These are phyloP conservation scores for Amylostereum chailletii DNA, from an alignment of 1,284 basidiomycete genomes.

Conservation along the genomic window DNA sequence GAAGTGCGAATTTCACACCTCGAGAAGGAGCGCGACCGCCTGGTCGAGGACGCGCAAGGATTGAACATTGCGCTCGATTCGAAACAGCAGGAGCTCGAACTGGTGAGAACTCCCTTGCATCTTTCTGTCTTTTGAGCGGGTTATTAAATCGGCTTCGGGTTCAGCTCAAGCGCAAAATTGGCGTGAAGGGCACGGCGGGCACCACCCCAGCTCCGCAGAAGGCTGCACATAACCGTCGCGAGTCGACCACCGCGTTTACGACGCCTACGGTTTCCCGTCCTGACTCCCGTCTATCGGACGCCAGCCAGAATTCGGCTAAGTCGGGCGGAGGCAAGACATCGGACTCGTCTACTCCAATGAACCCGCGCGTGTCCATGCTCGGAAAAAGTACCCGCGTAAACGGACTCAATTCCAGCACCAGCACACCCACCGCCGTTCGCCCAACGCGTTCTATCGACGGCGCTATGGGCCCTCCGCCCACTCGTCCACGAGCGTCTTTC, in stretches of 20 bases:
- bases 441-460: slow-evolving; percentile 22
- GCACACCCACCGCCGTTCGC: slow-evolving; percentile 13
- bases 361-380: slow-evolving; percentile 23
- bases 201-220: slow-evolving; percentile 47
- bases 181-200: slow-evolving; percentile 52
- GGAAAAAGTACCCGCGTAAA: slow-evolving; percentile 43
- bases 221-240: slow-evolving; percentile 34
- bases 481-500: too few species aligned
- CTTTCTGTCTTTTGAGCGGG: slow-evolving; percentile 6
- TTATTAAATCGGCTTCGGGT: slow-evolving; percentile 1
- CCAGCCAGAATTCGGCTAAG: slow-evolving; percentile 29
- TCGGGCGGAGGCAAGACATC: slow-evolving; percentile 15
- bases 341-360: slow-evolving; percentile 18
- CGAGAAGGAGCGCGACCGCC: slow-evolving; percentile 54
- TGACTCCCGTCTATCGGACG: slow-evolving; percentile 47
- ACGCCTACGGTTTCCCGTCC: slow-evolving; percentile 31
- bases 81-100: slow-evolving; percentile 84
- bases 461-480: slow-evolving; percentile 41
- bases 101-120: slow-evolving; percentile 42
- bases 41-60: slow-evolving; percentile 71
- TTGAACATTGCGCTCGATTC: slow-evolving; percentile 82
- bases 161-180: slow-evolving; percentile 68
- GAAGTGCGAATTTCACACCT: slow-evolving; percentile 75
- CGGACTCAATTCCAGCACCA: slow-evolving; percentile 13
- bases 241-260: slow-evolving; percentile 42